Conservation (phyloP, 495 filamentous ascomycete genomes). For the Aspergillus baeticus region DNA sequence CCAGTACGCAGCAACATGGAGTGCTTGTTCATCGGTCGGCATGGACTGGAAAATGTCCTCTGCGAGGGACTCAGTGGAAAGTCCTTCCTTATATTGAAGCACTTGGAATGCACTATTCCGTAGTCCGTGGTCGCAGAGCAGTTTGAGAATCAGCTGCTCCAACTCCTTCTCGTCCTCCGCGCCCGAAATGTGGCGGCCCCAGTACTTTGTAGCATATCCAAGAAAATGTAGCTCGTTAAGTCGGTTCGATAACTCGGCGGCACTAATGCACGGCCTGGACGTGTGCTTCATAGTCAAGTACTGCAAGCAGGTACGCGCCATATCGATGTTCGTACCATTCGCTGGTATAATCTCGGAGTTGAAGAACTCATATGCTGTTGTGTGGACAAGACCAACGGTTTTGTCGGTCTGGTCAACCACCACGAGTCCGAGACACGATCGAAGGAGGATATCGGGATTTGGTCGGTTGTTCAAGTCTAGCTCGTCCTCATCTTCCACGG, state of each 20-base stretch:
- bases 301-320: neutral
- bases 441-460: slow-evolving; percentile 10
- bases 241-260: neutral
- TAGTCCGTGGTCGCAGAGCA: neutral
- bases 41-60: neutral
- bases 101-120: slow-evolving; percentile 1
- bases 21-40: neutral
- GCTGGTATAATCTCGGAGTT: neutral
- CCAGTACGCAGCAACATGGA: slow-evolving; percentile 15
- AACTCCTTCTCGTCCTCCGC: neutral
- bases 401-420: slow-evolving; percentile 10
- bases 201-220: slow-evolving; percentile 1
- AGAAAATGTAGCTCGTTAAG: neutral
- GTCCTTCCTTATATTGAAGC: slow-evolving; percentile 1
- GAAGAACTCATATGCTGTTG: slow-evolving; percentile 13
- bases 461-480: slow-evolving; percentile 4
- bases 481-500: slow-evolving; percentile 10
- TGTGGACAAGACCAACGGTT: slow-evolving; percentile 14
- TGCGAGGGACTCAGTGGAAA: neutral
- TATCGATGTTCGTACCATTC: neutral
- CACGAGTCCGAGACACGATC: slow-evolving; percentile 20
- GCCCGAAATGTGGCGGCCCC: neutral
- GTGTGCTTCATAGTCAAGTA: neutral
- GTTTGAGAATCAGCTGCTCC: neutral
- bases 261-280: neutral